These are phyloP conservation scores for Calonectria pteridis DNA, from an alignment of 2,329 filamentous ascomycete species.

Conservation along the genomic window DNA sequence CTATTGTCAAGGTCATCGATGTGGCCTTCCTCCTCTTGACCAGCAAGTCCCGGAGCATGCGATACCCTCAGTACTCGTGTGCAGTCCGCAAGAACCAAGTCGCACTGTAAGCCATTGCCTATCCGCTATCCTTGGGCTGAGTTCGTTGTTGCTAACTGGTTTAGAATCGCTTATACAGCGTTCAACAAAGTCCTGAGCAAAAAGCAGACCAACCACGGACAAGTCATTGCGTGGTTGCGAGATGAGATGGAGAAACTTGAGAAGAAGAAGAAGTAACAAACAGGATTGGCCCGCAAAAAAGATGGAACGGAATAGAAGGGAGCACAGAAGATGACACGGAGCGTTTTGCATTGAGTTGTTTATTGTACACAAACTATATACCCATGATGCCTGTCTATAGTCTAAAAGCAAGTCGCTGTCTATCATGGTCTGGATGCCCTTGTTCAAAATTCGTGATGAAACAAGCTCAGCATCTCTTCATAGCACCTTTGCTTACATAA, in stretches of 20 bases:
- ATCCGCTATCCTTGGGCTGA: neutral
- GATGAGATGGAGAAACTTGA: conserved; percentile 56
- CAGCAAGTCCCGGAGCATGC: conserved; percentile 59
- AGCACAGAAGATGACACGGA: neutral
- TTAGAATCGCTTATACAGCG: conserved; percentile 76
- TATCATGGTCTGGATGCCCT: neutral
- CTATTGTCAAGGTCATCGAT: conserved; percentile 74
- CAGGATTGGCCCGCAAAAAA: neutral
- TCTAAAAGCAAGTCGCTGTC: neutral
- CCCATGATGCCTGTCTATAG: neutral
- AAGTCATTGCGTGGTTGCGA: conserved; percentile 77
- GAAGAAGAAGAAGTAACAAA: conserved; percentile 15
- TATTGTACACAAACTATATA: neutral
- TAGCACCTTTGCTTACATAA: neutral
- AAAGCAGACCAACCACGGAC: conserved; percentile 78
- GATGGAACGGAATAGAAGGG: neutral
- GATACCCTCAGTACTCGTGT: conserved; percentile 68
- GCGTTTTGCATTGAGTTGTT: neutral
- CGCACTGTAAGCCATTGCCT: conserved; percentile 64
- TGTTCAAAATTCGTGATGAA: neutral
- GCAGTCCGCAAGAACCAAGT: conserved; percentile 71
- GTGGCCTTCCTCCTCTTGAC: conserved; percentile 75
- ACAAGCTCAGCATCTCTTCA: neutral
- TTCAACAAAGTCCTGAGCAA: conserved; percentile 76
- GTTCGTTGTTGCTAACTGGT: neutral